Conservation (phyloP, 2,329 filamentous ascomycete genomes). For the Incumbomyces lentus region DNA sequence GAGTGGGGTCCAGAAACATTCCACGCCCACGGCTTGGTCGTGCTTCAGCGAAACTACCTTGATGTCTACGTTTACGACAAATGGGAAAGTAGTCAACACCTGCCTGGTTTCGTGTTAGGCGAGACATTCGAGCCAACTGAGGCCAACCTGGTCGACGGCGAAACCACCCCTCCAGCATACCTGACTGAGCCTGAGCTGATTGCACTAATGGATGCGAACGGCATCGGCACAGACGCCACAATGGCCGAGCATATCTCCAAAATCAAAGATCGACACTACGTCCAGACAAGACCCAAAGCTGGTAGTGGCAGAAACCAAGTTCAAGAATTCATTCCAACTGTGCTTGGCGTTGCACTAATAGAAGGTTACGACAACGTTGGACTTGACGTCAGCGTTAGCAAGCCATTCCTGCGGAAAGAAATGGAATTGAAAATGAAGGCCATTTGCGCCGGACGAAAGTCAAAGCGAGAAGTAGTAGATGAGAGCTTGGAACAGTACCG, state of each 20-base stretch:
- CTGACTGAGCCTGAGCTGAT: constrained; percentile 94
- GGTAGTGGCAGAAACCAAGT: constrained; percentile 41
- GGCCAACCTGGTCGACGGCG: constrained; percentile 81
- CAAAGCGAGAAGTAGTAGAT: constrained; percentile 62
- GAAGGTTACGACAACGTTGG: constrained; percentile 92
- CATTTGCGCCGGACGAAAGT: constrained; percentile 79
- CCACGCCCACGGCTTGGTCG: constrained; percentile 69
- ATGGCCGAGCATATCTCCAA: constrained; percentile 99
- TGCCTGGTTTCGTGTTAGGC: constrained; percentile 68
- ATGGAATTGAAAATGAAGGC: constrained; percentile 97
- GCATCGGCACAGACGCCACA: constrained; percentile 94
- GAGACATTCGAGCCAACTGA: constrained; percentile 82
- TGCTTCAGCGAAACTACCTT: constrained; percentile 82
- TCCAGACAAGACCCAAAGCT: constrained; percentile 51
- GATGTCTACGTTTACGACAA: constrained; percentile 95
- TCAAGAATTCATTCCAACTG: constrained; percentile 86
- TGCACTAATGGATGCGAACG: constrained; percentile 94
- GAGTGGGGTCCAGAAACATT: constrained; percentile 71
- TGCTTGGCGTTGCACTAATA: constrained; percentile 80
- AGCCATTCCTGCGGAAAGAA: constrained; percentile 92
- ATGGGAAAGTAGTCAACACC: constrained; percentile 77
- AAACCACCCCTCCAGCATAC: constrained; percentile 73
- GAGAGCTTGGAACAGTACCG: constrained; percentile 82
- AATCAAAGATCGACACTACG: constrained; percentile 84
- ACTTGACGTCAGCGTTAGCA: constrained; percentile 82